phyloP scores from a whole-genome alignment of 495 filamentous ascomycete genomes.

The Stereocaulon alpinum region DNA sequence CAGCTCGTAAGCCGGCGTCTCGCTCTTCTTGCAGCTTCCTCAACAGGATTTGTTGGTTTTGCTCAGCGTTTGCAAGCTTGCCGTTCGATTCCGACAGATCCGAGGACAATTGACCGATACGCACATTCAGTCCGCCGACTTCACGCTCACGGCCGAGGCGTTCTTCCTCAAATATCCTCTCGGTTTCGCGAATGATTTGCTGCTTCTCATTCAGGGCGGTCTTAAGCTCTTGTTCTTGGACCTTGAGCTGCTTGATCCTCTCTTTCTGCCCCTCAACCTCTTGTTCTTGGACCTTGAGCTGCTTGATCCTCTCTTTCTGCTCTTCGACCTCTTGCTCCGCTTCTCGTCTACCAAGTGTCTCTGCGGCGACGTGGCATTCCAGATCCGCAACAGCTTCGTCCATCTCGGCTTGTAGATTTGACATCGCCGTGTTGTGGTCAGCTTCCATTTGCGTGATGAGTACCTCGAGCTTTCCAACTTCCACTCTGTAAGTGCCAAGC shows the following conservation, averaged over 20 bases:
- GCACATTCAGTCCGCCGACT: conserved; percentile 23
- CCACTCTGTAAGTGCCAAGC: conserved; percentile 51
- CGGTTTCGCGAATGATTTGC: conserved; percentile 31
- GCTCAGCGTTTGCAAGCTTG: conserved; percentile 39
- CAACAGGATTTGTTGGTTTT: conserved; percentile 37
- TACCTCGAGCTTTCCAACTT: conserved; percentile 51
- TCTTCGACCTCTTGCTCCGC: conserved; percentile 29
- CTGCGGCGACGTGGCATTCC: conserved; percentile 28
- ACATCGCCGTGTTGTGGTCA: conserved; percentile 34
- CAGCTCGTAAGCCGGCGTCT: conserved; percentile 16
- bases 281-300: conserved; percentile 30
- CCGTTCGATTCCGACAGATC: conserved; percentile 14
- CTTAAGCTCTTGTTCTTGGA: conserved; percentile 26
- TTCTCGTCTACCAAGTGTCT: conserved; percentile 29
- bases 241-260: conserved; percentile 33
- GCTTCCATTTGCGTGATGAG: conserved; percentile 50
- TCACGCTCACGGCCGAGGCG: conserved; percentile 31
- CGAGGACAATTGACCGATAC: conserved; percentile 16
- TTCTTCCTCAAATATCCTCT: conserved; percentile 27
- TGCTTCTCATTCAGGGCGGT: conserved; percentile 35
- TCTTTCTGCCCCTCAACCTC: conserved; percentile 26
- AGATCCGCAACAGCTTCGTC: conserved; percentile 34
- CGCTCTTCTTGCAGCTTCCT: conserved; percentile 22
- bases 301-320: conserved; percentile 29
- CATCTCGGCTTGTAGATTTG: conserved; percentile 26